phyloP scores from a whole-genome alignment of 2,329 filamentous ascomycete genomes.

The Monosporascus sp. region DNA sequence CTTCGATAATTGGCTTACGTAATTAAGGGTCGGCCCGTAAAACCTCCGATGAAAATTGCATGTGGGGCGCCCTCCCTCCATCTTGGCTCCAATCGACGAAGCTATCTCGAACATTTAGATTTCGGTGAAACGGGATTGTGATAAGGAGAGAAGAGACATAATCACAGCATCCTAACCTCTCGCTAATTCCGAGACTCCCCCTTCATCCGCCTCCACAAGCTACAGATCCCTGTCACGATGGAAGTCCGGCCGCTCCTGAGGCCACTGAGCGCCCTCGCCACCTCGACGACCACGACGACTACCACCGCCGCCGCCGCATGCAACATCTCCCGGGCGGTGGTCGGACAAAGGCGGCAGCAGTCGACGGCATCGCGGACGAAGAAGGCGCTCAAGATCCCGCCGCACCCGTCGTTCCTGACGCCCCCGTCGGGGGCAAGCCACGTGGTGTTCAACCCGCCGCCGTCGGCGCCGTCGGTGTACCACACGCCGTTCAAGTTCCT shows the following conservation, averaged over 20 bases:
- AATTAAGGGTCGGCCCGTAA: neutral
- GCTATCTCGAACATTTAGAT: neutral
- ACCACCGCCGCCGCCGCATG: slow-evolving; percentile 12
- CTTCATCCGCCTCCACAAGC: no score
- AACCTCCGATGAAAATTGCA: neutral
- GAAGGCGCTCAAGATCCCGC: slow-evolving; percentile 52
- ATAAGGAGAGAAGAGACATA: neutral
- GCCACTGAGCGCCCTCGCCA: neutral
- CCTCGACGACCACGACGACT: neutral
- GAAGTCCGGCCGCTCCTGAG: slow-evolving; percentile 6
- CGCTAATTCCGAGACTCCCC: neutral
- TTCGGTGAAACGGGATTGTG: neutral
- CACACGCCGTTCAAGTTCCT: slow-evolving; percentile 65
- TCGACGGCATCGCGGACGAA: slow-evolving; percentile 48
- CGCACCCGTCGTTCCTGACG: slow-evolving; percentile 53
- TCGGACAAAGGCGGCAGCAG: slow-evolving; percentile 35
- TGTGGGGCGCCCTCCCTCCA: neutral
- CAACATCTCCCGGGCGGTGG: slow-evolving; percentile 19
- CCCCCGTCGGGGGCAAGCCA: slow-evolving; percentile 24
- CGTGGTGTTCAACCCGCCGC: slow-evolving; percentile 54
- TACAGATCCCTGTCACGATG: neutral
- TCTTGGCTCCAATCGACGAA: neutral
- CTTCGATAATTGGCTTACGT: neutral
- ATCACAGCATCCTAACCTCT: neutral
- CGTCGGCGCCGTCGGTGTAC: slow-evolving; percentile 49